phyloP scores from a whole-genome alignment of 2,329 filamentous ascomycete genomes.

The Alternaria sp. region DNA sequence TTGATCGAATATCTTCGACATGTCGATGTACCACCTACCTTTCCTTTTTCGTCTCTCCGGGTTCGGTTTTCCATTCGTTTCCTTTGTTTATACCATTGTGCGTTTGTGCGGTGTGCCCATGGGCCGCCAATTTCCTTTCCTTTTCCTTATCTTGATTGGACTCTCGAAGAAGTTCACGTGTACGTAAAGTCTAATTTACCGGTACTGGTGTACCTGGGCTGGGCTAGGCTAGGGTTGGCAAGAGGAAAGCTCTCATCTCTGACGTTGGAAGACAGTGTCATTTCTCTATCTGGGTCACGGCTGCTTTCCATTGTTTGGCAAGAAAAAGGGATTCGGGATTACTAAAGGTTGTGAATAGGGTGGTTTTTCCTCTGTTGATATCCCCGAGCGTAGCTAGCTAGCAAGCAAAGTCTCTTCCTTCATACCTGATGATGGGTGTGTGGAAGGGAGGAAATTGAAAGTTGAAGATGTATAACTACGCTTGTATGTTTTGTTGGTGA shows the following conservation, averaged over 20 bases:
- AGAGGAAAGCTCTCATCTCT: background rate
- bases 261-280: background rate
- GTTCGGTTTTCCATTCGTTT: background rate
- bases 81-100: conserved; percentile 14
- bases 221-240: background rate
- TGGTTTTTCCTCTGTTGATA: background rate
- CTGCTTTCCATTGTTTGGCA: background rate
- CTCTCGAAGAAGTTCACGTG: background rate
- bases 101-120: background rate
- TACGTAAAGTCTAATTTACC: background rate
- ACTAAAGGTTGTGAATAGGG: background rate
- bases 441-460: background rate
- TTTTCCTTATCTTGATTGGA: background rate
- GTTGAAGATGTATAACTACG: background rate
- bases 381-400: background rate
- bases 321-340: background rate
- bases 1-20: conserved; percentile 14
- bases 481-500: background rate
- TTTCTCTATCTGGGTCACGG: background rate
- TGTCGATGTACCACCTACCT: conserved; percentile 12
- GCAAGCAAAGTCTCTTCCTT: background rate
- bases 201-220: background rate
- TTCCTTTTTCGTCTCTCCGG: background rate
- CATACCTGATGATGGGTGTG: background rate
- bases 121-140: background rate